Base-by-base conservation (phyloP, 2,329 filamentous ascomycete species). In the Verticillium tricorpus region DNA sequence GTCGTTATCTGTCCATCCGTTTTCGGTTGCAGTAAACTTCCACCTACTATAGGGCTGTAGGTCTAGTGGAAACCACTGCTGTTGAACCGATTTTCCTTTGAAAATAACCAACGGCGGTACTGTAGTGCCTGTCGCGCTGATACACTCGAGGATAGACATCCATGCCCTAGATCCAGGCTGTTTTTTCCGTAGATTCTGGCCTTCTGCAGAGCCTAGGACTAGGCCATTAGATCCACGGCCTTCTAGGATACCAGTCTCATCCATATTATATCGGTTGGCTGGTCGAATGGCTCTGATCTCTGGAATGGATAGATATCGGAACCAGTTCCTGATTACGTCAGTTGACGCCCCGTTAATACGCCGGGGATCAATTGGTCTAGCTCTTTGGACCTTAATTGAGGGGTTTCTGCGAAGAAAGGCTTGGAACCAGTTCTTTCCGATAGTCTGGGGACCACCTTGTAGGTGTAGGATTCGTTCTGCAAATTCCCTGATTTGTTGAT, bases 401-500 rank as follows among this genome's bases (percentile, higher is more conserved):
- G 57, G 60, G 25, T 62, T 56, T 34, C 60, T 31, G 15, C 35
- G 34, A 19, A 56, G 39, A 52, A 62, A 59, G 57, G 28, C 57
- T 7, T 22, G 28, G 9, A 59, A 25, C 60, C 50, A 62, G 15
- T 37, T 50, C 37, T 60, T 62, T 22, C 60, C 45, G 17, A 62
- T 32, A 3, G 34, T 50, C n/a, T 39, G 2, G 11, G 37, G 17
- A 8, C 58, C 60, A 15, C 60, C 60, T 45, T 19, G 14, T n/a
- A 34, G 25, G 17, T 32, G 28, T 12, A 63, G 40, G 7, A 63
- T 63, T 8, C 52, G 39, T 15, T 59, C 9, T 7, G 40, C 60
- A 35, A 65, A 63, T 12, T 57, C 40, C n/a, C 58, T 61, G 2
- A 63, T 17, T 34, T 65, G 12, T 31, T 39, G 3, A 52, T 63